phyloP scores from a whole-genome alignment of 805 yeast species.

The Kodamaea nitidulidarum region DNA sequence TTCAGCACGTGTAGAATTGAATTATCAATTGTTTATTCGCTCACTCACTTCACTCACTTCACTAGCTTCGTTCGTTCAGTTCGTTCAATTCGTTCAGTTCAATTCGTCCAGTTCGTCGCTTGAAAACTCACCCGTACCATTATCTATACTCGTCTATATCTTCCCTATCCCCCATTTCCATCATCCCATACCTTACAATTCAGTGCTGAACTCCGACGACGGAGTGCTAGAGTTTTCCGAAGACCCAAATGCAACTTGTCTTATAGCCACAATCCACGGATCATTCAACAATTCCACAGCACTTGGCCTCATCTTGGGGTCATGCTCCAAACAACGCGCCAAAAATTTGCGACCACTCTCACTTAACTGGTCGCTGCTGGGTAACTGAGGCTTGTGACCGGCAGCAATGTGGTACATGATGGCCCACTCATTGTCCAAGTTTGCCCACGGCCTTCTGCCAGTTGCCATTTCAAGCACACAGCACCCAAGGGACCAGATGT shows the following conservation, averaged over 20 bases:
- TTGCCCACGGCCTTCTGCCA: slow-evolving; percentile 95
- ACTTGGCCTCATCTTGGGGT: slow-evolving; percentile 73
- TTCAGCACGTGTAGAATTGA: too few relatives aligned
- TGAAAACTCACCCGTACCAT: too few relatives aligned
- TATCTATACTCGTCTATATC: not conserved
- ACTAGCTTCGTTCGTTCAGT: too few relatives aligned
- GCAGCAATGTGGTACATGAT: slow-evolving; percentile 98
- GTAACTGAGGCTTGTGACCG: slow-evolving; percentile 85
- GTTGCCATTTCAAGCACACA: slow-evolving; percentile 96
- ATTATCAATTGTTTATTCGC: too few relatives aligned
- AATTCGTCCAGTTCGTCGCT: too few relatives aligned
- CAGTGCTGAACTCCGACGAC: slow-evolving; percentile 25
- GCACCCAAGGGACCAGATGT: slow-evolving; percentile 97
- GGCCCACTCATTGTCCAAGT: slow-evolving; percentile 95
- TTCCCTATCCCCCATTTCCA: not conserved
- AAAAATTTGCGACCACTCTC: slow-evolving; percentile 69
- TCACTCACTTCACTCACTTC: too few relatives aligned
- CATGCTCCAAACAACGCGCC: slow-evolving; percentile 71
- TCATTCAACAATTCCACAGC: slow-evolving; percentile 83
- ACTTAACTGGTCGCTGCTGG: slow-evolving; percentile 73
- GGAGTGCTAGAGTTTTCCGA: slow-evolving; percentile 33
- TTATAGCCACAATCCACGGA: slow-evolving; percentile 80
- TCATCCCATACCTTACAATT: not conserved
- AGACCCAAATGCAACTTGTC: slow-evolving; percentile 61
- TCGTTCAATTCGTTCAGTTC: too few relatives aligned